Base-by-base conservation (phyloP, 768 basidiomycete genomes). In the Russula vinacea region DNA sequence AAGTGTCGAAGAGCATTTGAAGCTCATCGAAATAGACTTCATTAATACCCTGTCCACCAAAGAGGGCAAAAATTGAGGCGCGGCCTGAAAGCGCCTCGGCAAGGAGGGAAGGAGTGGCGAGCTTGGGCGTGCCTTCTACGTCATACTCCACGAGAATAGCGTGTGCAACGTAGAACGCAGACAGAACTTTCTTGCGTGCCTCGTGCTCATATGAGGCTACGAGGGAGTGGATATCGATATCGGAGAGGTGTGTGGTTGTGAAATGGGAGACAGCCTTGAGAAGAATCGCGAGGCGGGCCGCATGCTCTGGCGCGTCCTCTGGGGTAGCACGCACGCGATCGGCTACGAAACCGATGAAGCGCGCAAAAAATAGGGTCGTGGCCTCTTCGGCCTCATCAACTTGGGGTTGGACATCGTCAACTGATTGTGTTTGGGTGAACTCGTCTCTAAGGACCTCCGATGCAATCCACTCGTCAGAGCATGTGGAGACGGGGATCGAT, bases 11-110 rank as follows among this genome's bases (percentile, higher is more conserved):
- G 57, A 98, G 86, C 56, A 81, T 78, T 78, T 96, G 91, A 22
- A 99, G 83, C 75, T 98, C 97, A 74, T 96, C 92, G 74, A 98
- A 94, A 79, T 98, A 99, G 64, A 96, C 90, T 73, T 98, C 97
- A 76, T 98, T 98, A 64, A 90, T 92, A 62, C 97, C 97, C 76
- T 99, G 97, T 16, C 97, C 97, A 57, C 96, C 96, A 73, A 99
- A 99, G 45, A 99, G 79, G 57, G 93, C 96, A 76, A 90, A 98
- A 70, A 98, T 78, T 53, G 83, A 89, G 59, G 84, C 88, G 50
- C 87, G 82, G 52, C 84, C 83, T n/a, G 80, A 73, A 52, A 76
- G 71, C 39, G 84, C 84, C 44, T 88, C 86, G 13, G 78, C 74
- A 62, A 95, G 76, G 26, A 95, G 84, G 13, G 90, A 87, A 32